Percentiles rank a stretch among this genome's conserved stretches.
These are phyloP conservation scores for Mycena alexandri DNA, from an alignment of 768 basidiomycete genomes.

Conservation along the genomic window DNA sequence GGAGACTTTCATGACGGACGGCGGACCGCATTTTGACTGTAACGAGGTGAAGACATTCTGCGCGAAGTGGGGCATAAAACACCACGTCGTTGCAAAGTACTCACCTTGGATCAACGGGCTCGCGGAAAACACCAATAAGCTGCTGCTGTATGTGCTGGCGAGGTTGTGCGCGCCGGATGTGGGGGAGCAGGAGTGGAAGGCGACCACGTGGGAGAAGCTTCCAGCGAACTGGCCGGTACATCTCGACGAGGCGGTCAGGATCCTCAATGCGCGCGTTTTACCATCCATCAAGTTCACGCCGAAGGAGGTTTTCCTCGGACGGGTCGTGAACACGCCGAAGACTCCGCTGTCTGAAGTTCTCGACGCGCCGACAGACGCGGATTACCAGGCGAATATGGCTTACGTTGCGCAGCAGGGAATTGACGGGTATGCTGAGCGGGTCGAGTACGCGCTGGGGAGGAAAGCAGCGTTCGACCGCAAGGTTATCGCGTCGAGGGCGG, in stretches of 20 bases:
- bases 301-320: constrained; percentile 49
- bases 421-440: constrained; percentile 43
- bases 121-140: too few species aligned
- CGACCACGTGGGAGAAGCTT: constrained; percentile 26
- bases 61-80: too few species aligned
- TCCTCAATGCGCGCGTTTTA: constrained; percentile 40
- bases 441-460: constrained; percentile 40
- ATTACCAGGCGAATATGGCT: constrained; percentile 41
- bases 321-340: constrained; percentile 44
- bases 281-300: constrained; percentile 35
- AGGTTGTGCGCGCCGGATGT: too few species aligned
- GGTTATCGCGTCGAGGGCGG: constrained; percentile 27
- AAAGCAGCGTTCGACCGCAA: constrained; percentile 46
- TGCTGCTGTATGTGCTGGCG: too few species aligned
- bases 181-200: constrained; percentile 32
- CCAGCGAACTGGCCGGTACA: constrained; percentile 40
- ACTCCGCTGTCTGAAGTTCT: constrained; percentile 24
- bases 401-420: constrained; percentile 46
- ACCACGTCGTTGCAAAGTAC: too few species aligned
- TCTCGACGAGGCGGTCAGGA: constrained; percentile 31
- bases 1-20: too few species aligned
- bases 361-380: background rate
- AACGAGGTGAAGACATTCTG: too few species aligned
- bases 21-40: too few species aligned
- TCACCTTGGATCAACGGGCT: too few species aligned